phyloP scores from a whole-genome alignment of 169 alveolate species.

The Plasmodium yoelii region DNA sequence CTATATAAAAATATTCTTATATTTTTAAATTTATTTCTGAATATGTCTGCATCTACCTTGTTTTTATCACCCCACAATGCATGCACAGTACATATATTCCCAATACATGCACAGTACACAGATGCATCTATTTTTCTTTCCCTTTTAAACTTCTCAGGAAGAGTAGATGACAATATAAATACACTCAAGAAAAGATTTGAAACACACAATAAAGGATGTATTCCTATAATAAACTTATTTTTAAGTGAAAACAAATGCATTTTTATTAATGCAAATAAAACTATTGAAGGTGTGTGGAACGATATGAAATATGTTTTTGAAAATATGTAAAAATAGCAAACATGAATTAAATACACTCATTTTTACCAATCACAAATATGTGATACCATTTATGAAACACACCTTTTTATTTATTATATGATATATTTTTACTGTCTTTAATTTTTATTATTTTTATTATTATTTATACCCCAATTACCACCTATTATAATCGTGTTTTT shows the following conservation, averaged over 20 bases:
- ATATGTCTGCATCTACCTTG: not conserved
- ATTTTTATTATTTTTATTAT: not conserved
- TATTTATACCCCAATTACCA: not conserved
- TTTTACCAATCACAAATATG: not conserved
- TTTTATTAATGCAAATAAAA: slow-evolving; percentile 83
- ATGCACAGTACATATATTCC: too few species aligned
- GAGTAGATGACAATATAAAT: slow-evolving; percentile 96
- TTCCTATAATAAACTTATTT: slow-evolving; percentile 92
- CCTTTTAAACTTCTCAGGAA: slow-evolving; percentile 81
- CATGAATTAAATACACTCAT: not conserved
- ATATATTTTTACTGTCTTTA: not conserved
- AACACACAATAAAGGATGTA: slow-evolving; percentile 92
- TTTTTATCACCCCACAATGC: not conserved
- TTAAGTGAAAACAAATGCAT: slow-evolving; percentile 86
- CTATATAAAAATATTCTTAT: too few species aligned
- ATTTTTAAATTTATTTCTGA: not conserved
- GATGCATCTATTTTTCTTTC: not conserved
- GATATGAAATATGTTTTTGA: slow-evolving; percentile 70
- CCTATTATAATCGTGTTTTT: too few species aligned
- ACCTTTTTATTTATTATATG: not conserved
- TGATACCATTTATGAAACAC: not conserved
- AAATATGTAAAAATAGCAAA: slow-evolving; percentile 40
- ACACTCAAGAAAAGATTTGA: slow-evolving; percentile 93
- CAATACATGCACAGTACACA: not conserved
- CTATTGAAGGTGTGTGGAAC: slow-evolving; percentile 88